Conservation (phyloP, 371 early-diverging fungal species). For the Saksenaea oblongispora region DNA sequence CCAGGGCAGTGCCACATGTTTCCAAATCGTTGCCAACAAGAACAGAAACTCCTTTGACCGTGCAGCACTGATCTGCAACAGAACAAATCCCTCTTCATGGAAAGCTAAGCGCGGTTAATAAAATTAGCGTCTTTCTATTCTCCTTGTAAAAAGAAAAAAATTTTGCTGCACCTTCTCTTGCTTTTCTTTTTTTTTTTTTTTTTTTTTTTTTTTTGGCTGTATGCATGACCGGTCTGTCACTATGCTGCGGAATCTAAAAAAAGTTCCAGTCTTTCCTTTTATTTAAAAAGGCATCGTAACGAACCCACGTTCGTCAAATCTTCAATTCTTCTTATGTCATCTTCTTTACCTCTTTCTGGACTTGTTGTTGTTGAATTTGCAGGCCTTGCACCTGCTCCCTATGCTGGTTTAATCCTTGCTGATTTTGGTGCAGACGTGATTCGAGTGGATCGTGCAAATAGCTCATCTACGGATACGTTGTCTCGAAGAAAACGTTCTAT, state of each 20-base stretch:
- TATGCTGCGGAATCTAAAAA: background rate
- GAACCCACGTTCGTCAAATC: background rate
- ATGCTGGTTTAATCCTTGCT: constrained; percentile 69
- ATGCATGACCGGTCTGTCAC: too few species aligned
- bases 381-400: constrained; percentile 77
- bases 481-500: constrained; percentile 68
- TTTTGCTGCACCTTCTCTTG: too few species aligned
- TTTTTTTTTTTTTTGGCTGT: too few species aligned
- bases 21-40: constrained; percentile 95
- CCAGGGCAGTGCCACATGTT: constrained; percentile 95
- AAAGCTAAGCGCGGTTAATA: constrained; percentile 21
- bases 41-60: constrained; percentile 94
- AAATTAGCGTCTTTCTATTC: background rate
- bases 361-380: constrained; percentile 72
- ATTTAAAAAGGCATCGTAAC: background rate
- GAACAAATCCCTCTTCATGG: constrained; percentile 48
- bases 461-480: constrained; percentile 43
- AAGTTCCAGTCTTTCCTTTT: background rate
- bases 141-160: background rate
- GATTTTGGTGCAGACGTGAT: constrained; percentile 81
- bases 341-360: constrained; percentile 48
- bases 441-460: constrained; percentile 62
- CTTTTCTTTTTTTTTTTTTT: too few species aligned
- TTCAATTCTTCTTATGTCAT: constrained; percentile 8
- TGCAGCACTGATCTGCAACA: constrained; percentile 56